phyloP scores from a whole-genome alignment of 2,329 filamentous ascomycete genomes.

The Pseudonectria buxi region DNA sequence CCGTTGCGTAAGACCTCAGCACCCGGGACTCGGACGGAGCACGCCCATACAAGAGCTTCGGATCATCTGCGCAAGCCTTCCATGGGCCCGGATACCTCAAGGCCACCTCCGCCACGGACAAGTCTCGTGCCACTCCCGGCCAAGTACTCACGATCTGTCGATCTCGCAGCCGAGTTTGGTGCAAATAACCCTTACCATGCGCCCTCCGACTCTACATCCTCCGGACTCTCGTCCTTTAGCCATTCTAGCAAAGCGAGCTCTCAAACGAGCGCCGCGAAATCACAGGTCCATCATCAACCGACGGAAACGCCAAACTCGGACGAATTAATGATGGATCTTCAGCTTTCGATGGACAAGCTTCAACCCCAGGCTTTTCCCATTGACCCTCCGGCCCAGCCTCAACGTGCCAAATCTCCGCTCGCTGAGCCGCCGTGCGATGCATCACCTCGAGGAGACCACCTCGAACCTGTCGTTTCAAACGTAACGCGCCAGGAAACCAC shows the following conservation, averaged over 20 bases:
- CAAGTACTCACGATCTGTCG: constrained; percentile 37
- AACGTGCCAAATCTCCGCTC: constrained; percentile 17
- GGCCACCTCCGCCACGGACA: constrained; percentile 46
- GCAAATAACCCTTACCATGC: constrained; percentile 58
- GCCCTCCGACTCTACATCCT: constrained; percentile 57
- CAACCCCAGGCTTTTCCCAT: constrained; percentile 24
- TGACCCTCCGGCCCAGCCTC: constrained; percentile 26
- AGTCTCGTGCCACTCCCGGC: constrained; percentile 38
- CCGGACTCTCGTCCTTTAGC: constrained; percentile 55
- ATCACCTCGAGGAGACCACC: constrained; percentile 16
- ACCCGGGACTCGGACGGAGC: constrained; percentile 36
- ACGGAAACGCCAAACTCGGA: constrained; percentile 42
- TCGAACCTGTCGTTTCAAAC: constrained; percentile 17
- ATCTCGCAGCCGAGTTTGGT: constrained; percentile 55
- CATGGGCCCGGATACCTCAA: constrained; percentile 43
- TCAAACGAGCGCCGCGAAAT: constrained; percentile 38
- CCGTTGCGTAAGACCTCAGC: constrained; percentile 42
- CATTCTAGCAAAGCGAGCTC: constrained; percentile 54
- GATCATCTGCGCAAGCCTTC: constrained; percentile 32
- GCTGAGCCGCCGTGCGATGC: constrained; percentile 23
- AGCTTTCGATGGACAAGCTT: constrained; percentile 39
- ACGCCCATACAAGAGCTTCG: constrained; percentile 21
- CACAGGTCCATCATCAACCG: constrained; percentile 29
- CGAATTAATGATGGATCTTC: constrained; percentile 49
- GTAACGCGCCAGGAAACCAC: constrained; percentile 9